Evolutionary conservation across 805 yeast genomes (phyloP), one percentile per base, ranked within the genome.

Genomic region (Clavispora vitiphila): DNA sequence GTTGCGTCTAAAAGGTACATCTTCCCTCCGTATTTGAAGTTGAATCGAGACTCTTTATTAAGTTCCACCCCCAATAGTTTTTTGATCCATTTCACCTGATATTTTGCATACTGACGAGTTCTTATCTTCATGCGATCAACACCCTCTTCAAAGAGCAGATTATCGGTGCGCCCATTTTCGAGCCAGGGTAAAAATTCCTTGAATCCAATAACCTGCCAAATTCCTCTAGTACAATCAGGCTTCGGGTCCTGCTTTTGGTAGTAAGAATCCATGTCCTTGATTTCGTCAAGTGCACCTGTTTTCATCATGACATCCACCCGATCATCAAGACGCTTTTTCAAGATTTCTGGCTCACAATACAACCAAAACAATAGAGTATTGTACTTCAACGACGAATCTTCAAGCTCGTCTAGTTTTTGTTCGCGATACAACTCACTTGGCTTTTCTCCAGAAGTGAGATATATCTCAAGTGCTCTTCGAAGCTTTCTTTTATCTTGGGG

Each of bases 161-260:
- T 16, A 31, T 46, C 35, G 20, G 30, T 32, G 48, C 54, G 34
- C 35, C 42, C 41, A 32, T 34, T 11, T 41, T 58, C 58, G 19
- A 79, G 51, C 84, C 85, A 87, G 1, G 95, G 91, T 27, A 86
- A 56, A 56, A 88, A 88, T 55, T 88, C 96, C 58, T 87, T 86
- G 62, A 86, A 93, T 1, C 98, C 98, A 54, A 91, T 86, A 1
- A 86, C 96, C 64, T 93, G 98, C 89, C 89, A 89, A 0, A 91
- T 75, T 2, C 98, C 98, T 43, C 74, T 68, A 40, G 84, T 83
- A 42, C 78, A 64, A 43, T 73, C 80, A 8, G 83, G 79, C 18
- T 54, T 58, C 0, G 60, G 61, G 7, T 41, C 34, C 9, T 59
- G 60, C 0, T 41, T 36, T 5, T 64, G 50, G 36, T 74, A 83